Base-by-base conservation (phyloP, 768 basidiomycete genomes). In the Mycena polygramma region DNA sequence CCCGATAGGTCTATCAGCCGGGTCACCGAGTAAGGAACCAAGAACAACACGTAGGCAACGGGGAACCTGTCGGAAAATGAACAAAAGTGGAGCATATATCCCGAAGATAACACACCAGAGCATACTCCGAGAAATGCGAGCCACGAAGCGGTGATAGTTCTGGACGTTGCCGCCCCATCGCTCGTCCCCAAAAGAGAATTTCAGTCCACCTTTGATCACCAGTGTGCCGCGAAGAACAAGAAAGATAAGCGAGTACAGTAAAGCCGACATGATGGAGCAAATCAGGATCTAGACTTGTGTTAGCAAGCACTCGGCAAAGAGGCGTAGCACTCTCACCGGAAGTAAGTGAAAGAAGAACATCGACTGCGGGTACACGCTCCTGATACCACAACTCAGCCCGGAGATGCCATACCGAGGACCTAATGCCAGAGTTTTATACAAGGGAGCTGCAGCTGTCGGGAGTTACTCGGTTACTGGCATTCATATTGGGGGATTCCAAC, bases 121-220 rank as follows among this genome's bases (percentile, higher is more conserved):
- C 90, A 93, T 91, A 66, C 87, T 89, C 69, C 86, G 83, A 35
- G 90, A 86, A 61, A 94, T 84, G n/a, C 85, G 83, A 37, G 83
- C 82, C 35, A 93, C 83, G 75, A 93, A 92, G 30, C 82, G 84
- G 66, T 88, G 86, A 75, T 93, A 92, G 63, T 87, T 85, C 59
- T 86, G 83, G 46, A 80, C 76, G 53, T 74, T 72, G 19, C 78
- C 80, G 46, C 77, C 80, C 83, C 85, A 87, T 65, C 85, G 81
- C 62, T 82, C 82, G 41, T 86, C 78, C 87, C 83, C 59, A 89
- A 75, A 45, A 81, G 86, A 37, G 30, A 91, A 68, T 73, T 83
- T 88, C 41, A 89, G 75, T n/a, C 88, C 88, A 45, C 83, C 83
- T 69, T 82, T 83, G 73, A 89, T 81, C 20, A 77, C 80, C 61